Conservation (phyloP, 208 protist species). For the Porcisia hertigi region DNA sequence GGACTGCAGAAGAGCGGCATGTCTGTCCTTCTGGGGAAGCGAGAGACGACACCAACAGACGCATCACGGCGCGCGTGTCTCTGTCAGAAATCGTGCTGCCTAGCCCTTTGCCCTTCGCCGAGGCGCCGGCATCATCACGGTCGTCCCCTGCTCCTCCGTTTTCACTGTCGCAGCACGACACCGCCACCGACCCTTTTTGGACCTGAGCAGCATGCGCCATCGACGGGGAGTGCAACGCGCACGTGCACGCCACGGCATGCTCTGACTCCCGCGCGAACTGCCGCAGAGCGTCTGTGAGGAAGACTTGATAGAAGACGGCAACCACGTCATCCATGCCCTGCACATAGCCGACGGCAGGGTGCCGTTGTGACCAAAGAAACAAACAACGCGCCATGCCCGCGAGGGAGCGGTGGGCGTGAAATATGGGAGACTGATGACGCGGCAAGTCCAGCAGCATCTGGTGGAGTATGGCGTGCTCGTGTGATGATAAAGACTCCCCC, state of each 20-base stretch:
- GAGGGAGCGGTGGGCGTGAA: constrained; percentile 43
- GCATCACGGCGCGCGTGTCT: constrained; percentile 24
- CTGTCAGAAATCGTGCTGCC: background rate
- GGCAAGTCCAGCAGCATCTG: constrained; percentile 83
- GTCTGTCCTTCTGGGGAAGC: background rate
- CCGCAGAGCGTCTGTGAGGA: constrained; percentile 69
- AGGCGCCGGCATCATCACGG: background rate
- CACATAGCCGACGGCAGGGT: constrained; percentile 95
- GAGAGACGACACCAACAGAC: constrained; percentile 18
- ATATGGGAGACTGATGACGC: constrained; percentile 65
- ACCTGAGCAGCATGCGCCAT: background rate
- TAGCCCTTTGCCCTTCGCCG: background rate
- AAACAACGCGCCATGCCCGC: constrained; percentile 84
- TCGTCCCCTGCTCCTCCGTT: background rate
- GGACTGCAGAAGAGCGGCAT: background rate
- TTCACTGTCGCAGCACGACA: background rate
- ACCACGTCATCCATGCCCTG: constrained; percentile 96
- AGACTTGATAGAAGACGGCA: constrained; percentile 91
- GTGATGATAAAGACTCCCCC: constrained; percentile 30
- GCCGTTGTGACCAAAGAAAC: constrained; percentile 93
- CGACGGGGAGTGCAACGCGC: background rate
- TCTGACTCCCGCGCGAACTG: constrained; percentile 23
- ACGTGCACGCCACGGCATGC: background rate
- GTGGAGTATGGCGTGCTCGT: constrained; percentile 62
- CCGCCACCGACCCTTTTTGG: background rate